Evolutionary conservation across 78 protist genomes (phyloP).

Genomic region (Polysphondylium violaceum): DNA sequence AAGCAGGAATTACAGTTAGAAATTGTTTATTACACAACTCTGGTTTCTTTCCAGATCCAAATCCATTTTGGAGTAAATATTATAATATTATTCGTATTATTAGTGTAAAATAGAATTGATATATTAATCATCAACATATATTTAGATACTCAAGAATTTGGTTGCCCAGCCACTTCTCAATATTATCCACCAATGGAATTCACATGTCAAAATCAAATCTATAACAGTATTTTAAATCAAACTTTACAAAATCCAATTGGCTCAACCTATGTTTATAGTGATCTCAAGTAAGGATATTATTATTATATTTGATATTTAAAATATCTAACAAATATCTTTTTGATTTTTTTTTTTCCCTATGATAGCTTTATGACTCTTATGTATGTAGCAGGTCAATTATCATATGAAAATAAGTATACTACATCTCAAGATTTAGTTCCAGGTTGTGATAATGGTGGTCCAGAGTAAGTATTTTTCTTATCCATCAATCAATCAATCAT

Average conservation of each 20-base stretch:
- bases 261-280: slow-evolving; percentile 80
- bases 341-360: neutral
- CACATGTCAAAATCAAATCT: slow-evolving; percentile 82
- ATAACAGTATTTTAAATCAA: slow-evolving; percentile 64
- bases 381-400: slow-evolving; percentile 86
- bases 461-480: slow-evolving; percentile 31
- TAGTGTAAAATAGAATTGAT: neutral
- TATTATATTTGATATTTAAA: too few relatives aligned
- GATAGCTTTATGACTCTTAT: slow-evolving; percentile 87
- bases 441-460: slow-evolving; percentile 63
- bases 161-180: slow-evolving; percentile 78
- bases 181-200: slow-evolving; percentile 77
- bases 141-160: slow-evolving; percentile 81
- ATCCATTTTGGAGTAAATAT: slow-evolving; percentile 77
- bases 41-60: slow-evolving; percentile 88
- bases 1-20: slow-evolving; percentile 63
- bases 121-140: neutral
- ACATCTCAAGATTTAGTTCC: slow-evolving; percentile 21
- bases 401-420: slow-evolving; percentile 17
- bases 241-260: slow-evolving; percentile 82
- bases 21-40: slow-evolving; percentile 88
- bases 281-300: too few relatives aligned
- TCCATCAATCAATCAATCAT: too few relatives aligned
- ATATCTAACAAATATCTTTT: neutral
- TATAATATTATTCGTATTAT: neutral